Conservation (phyloP, 139 green algal genomes). For the Chloropicon primus region DNA sequence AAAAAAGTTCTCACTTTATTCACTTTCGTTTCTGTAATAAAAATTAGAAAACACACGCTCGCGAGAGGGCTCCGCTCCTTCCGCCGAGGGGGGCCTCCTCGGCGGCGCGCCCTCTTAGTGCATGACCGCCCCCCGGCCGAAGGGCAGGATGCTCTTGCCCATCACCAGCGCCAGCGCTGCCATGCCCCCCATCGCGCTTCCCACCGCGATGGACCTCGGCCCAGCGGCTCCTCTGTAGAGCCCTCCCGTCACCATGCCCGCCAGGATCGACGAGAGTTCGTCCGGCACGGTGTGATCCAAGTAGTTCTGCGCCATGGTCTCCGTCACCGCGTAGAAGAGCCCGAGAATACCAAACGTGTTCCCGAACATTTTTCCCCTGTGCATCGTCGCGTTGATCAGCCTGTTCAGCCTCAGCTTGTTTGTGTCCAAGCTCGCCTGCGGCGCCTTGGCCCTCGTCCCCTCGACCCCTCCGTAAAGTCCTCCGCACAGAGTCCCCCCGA, state of each 20-base stretch:
- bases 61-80: too few relatives aligned
- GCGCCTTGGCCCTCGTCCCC: not conserved
- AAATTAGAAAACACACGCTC: not conserved
- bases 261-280: conserved; percentile 29
- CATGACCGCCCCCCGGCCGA: too few relatives aligned
- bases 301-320: conserved; percentile 36
- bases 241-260: conserved; percentile 47
- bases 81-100: too few relatives aligned
- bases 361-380: conserved; percentile 19
- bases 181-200: conserved; percentile 38
- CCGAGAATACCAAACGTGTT: conserved; percentile 63
- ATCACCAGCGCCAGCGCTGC: conserved; percentile 33
- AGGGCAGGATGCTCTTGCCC: conserved; percentile 1
- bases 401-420: not conserved
- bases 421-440: not conserved
- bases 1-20: too few relatives aligned
- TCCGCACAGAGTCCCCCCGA: conserved; percentile 39
- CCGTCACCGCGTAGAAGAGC: conserved; percentile 51
- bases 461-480: conserved; percentile 9
- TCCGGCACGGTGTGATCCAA: conserved; percentile 30
- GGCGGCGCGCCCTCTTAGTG: too few relatives aligned
- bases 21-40: too few relatives aligned
- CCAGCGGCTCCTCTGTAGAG: conserved; percentile 57
- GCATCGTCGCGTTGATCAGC: not conserved
- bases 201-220: conserved; percentile 44